Evolutionary conservation across 2,329 filamentous ascomycete genomes (phyloP).

Genomic region (Diaporthe ilicicola): DNA sequence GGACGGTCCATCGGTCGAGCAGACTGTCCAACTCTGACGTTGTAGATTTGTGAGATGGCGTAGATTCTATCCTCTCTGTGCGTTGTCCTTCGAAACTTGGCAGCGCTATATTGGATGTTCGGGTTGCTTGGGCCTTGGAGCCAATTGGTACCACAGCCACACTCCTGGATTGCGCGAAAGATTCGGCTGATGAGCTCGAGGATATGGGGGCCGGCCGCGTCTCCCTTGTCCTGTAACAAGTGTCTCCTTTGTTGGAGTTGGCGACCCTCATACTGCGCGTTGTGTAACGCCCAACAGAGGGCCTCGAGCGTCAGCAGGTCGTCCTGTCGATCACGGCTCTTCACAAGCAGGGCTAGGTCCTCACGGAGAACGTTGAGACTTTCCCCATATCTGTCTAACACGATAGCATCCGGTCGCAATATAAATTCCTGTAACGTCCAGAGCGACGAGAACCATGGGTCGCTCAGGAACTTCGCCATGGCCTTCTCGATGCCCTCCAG

Average conservation of each 20-base stretch:
- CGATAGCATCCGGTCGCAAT: neutral
- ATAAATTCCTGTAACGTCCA: neutral
- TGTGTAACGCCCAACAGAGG: no score
- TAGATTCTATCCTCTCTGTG: neutral
- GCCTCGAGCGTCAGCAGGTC: no score
- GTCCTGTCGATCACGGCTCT: no score
- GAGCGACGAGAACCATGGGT: neutral
- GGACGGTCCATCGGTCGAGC: neutral
- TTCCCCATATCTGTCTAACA: neutral
- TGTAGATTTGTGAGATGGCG: neutral
- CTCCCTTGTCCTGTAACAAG: neutral
- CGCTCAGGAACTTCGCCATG: neutral
- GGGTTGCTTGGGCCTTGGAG: no score
- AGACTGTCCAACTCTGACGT: neutral
- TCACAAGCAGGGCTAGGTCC: no score
- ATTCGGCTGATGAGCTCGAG: neutral
- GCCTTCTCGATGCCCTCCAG: neutral
- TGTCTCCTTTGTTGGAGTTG: no score
- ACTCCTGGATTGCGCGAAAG: neutral
- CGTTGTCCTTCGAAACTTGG: no score
- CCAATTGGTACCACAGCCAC: no score
- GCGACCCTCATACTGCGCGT: no score
- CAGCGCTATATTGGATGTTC: no score
- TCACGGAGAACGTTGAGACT: no score
- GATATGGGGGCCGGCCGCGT: neutral